phyloP scores from a whole-genome alignment of 179 eudicot species.

The Drosera spatulata region DNA sequence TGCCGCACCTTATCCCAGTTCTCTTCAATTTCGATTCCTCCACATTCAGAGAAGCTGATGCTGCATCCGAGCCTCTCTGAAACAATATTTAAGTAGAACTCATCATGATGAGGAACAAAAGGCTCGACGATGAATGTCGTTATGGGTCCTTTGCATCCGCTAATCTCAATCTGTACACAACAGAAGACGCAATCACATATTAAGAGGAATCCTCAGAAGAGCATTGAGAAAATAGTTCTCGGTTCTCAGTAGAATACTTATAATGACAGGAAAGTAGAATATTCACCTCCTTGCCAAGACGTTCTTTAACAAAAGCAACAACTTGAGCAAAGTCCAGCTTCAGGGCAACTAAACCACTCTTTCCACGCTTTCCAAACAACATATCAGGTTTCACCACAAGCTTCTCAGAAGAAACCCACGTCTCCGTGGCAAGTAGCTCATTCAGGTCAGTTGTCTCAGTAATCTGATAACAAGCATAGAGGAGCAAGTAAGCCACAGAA shows the following conservation, averaged over 20 bases:
- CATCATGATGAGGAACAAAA: constrained; percentile 60
- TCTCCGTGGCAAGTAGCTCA: constrained; percentile 45
- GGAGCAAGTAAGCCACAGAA: background rate
- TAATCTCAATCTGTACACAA: constrained; percentile 51
- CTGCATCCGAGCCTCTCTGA: constrained; percentile 61
- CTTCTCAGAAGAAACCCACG: constrained; percentile 55
- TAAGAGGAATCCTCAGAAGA: background rate
- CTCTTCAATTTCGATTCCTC: constrained; percentile 68
- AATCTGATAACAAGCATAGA: constrained; percentile 7
- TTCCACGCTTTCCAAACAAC: constrained; percentile 73
- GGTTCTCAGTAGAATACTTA: background rate
- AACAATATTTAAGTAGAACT: constrained; percentile 54
- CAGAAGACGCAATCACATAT: background rate
- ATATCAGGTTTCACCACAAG: constrained; percentile 64
- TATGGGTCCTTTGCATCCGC: constrained; percentile 73
- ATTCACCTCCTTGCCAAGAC: constrained; percentile 58
- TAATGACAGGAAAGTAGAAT: background rate
- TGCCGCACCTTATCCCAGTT: constrained; percentile 63
- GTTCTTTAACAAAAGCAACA: constrained; percentile 47
- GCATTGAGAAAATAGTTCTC: background rate
- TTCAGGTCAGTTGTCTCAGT: constrained; percentile 19
- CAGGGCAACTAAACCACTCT: constrained; percentile 63
- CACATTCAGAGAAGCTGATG: constrained; percentile 66
- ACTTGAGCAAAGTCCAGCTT: constrained; percentile 55
- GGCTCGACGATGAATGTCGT: constrained; percentile 68